Percentiles rank a stretch among this genome's conserved stretches.
phyloP scores from a whole-genome alignment of 345 rosid species.

The Dipteronia dyeriana region DNA sequence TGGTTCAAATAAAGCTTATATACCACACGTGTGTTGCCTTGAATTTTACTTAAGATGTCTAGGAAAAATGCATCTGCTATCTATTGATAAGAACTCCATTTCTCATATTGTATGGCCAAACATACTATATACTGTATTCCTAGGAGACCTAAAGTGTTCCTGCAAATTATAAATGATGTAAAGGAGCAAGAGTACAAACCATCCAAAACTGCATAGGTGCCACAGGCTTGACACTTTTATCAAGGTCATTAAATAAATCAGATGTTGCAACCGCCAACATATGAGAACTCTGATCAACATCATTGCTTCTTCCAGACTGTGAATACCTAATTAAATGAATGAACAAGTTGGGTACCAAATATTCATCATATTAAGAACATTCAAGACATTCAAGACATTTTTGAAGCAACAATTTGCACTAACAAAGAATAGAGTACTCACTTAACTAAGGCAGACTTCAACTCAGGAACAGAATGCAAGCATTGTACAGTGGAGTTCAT shows the following conservation, averaged over 20 bases:
- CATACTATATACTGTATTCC: background rate
- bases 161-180: slow-evolving; percentile 3
- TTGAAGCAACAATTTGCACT: background rate
- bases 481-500: slow-evolving; percentile 98
- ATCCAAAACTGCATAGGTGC: slow-evolving; percentile 97
- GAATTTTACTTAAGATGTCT: slow-evolving; percentile 1
- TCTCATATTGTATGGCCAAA: background rate
- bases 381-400: background rate
- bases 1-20: background rate
- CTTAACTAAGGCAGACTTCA: slow-evolving; percentile 80
- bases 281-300: slow-evolving; percentile 92
- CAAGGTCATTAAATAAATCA: slow-evolving; percentile 83
- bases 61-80: background rate
- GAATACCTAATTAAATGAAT: slow-evolving; percentile 57
- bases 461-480: slow-evolving; percentile 95
- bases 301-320: slow-evolving; percentile 64
- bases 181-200: slow-evolving; percentile 47
- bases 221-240: slow-evolving; percentile 88
- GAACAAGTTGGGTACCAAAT: slow-evolving; percentile 14
- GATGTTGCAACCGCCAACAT: slow-evolving; percentile 93
- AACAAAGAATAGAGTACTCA: slow-evolving; percentile 28
- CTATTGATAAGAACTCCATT: background rate
- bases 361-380: slow-evolving; percentile 16
- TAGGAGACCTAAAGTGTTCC: background rate
- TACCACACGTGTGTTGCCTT: background rate